Base-by-base conservation (phyloP, 306 rosid species). In the Trifolium repens region DNA sequence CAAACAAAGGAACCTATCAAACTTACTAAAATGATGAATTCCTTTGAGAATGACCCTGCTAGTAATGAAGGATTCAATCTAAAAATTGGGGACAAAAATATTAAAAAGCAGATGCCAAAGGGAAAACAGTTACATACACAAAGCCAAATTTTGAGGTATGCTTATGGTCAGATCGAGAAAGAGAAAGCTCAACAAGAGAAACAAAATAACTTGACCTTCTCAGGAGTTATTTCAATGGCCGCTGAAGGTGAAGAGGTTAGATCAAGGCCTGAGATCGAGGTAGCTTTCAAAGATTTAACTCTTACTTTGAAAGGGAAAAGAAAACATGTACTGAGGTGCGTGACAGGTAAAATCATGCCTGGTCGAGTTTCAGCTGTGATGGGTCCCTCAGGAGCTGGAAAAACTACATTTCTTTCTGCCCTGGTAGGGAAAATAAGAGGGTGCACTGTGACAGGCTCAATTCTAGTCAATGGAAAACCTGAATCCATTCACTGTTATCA, bases 331-430 rank as follows among this genome's bases (percentile, higher is more conserved):
- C 47, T 89, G 71, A 89, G 94, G 84, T 83, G 92, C 59, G 94
- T 91, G 69, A 81, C 84, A 0, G 97, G 97, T 64, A 91, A 91
- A 81, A 50, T 91, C 73, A 80, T 77, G 83, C 97, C 97, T 5
- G 91, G 97, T 78, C 86, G 94, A 72, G 91, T 91, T 71, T 83
- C 97, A 49, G 97, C 92, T 58, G 97, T 89, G 73, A 91, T 91
- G 97, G 97, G 97, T 80, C 97, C 97, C 82, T 91, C 94, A 3
- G 97, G 97, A 67, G 94, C 92, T 34, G 97, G 97, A n/a, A 91
- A 91, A 84, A 91, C 97, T 40, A 91, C 97, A 40, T 91, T 91
- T 83, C 97, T 91, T 40, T 84, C 94, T 27, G 91, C 97, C 70
- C 75, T 89, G 72, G 85, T 88, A 6, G 97, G 97, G 75, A 91